A percentile compares a stretch with the other conserved stretches of the same genome.
Evolutionary conservation across 768 basidiomycete genomes (phyloP).

Genomic region (Tremella fuciformis): DNA sequence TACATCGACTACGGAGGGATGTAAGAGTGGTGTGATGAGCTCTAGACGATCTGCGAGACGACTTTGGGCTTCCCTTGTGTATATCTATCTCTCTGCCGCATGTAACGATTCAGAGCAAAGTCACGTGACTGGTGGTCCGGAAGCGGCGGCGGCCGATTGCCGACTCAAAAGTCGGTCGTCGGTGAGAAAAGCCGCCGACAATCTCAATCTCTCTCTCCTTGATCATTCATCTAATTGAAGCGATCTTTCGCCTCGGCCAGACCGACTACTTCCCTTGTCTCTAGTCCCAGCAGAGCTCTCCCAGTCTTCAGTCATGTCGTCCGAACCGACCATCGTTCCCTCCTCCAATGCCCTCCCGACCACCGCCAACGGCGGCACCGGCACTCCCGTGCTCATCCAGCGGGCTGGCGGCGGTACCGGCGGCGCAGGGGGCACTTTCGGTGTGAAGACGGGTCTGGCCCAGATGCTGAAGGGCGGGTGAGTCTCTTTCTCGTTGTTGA

Average conservation of each 20-base stretch:
- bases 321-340: slow-evolving; percentile 44
- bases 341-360: slow-evolving; percentile 31
- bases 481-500: slow-evolving; percentile 5
- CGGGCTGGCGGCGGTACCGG: slow-evolving; percentile 23
- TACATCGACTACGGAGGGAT: slow-evolving; percentile 62
- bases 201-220: neutral
- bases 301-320: slow-evolving; percentile 6
- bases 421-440: slow-evolving; percentile 47
- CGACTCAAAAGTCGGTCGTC: slow-evolving; percentile 4
- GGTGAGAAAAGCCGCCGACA: neutral
- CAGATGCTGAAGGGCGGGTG: slow-evolving; percentile 79
- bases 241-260: no score
- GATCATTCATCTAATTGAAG: neutral
- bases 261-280: neutral
- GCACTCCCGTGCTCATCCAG: slow-evolving; percentile 33
- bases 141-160: slow-evolving; percentile 6
- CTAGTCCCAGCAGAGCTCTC: neutral
- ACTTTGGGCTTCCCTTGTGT: neutral
- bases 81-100: neutral
- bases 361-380: slow-evolving; percentile 35
- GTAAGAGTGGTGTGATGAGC: slow-evolving; percentile 5
- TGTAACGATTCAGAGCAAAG: no score
- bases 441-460: slow-evolving; percentile 85
- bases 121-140: neutral
- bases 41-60: slow-evolving; percentile 1